phyloP scores from a whole-genome alignment of 495 filamentous ascomycete genomes.

The Geopyxis carbonaria region DNA sequence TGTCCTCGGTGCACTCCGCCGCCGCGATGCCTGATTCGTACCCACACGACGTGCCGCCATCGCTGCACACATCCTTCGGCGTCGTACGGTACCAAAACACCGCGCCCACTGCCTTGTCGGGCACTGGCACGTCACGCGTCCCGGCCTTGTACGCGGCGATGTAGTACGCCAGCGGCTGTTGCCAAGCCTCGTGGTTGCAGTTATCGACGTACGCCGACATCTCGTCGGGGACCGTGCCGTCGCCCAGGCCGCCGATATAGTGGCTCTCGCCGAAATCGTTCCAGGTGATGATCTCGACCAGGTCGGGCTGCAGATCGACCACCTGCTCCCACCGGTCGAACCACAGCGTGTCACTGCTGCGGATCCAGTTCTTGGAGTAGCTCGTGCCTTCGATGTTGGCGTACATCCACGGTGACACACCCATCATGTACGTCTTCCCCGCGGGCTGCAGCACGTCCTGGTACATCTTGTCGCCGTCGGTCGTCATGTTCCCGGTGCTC shows the following conservation, averaged over 20 bases:
- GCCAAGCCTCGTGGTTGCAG: slow-evolving; percentile 40
- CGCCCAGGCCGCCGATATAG: slow-evolving; percentile 46
- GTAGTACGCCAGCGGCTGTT: slow-evolving; percentile 41
- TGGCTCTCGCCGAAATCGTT: slow-evolving; percentile 65
- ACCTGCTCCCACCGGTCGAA: slow-evolving; percentile 56
- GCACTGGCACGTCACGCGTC: slow-evolving; percentile 25
- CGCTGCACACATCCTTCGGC: slow-evolving; percentile 30
- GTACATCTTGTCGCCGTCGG: slow-evolving; percentile 38
- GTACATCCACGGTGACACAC: slow-evolving; percentile 63
- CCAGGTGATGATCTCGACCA: slow-evolving; percentile 50
- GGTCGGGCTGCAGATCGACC: slow-evolving; percentile 43
- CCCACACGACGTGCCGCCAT: slow-evolving; percentile 31
- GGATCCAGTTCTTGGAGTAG: slow-evolving; percentile 60
- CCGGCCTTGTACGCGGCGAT: slow-evolving; percentile 47
- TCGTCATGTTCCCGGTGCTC: slow-evolving; percentile 37
- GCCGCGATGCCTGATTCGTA: slow-evolving; percentile 29
- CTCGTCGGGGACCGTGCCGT: slow-evolving; percentile 33
- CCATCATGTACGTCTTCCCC: slow-evolving; percentile 63
- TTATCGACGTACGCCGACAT: slow-evolving; percentile 34
- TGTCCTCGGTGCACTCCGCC: slow-evolving; percentile 29
- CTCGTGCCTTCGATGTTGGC: slow-evolving; percentile 49
- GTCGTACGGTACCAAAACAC: slow-evolving; percentile 50
- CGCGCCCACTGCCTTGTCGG: slow-evolving; percentile 34
- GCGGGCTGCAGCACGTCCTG: slow-evolving; percentile 29
- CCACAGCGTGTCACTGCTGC: slow-evolving; percentile 55